Base-by-base conservation (phyloP, 139 green algal genomes). In the Chlamydomonas incerta region DNA sequence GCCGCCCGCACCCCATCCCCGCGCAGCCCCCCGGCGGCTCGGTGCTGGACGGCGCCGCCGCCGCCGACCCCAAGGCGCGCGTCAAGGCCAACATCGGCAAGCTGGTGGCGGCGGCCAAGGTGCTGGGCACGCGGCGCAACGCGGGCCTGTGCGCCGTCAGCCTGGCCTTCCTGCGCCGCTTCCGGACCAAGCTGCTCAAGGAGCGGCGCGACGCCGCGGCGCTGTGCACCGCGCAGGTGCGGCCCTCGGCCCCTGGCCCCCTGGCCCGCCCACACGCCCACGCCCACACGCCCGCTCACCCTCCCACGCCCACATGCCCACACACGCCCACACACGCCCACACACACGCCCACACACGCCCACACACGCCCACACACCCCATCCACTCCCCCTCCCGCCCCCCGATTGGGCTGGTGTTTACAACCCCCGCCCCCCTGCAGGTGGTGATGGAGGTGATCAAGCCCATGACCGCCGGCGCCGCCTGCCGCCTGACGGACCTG, bases 161-260 rank as follows among this genome's bases (percentile, higher is more conserved):
- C 18, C 79, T 85, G 47, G 65, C 79, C 65, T 85, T 85, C 63
- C 66, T 85, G 66, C 79, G 79, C 66, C 79, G 79, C 79, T 85
- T 85, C 79, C n/a, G 79, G 58, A 21, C 79, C 20, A 28, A 47
- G 29, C 63, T 85, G 63, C 28, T 85, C 33, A 18, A 35, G 66
- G 66, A 85, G n/a, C 23, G 79, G 0, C 14, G 6, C 47, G 79
- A 85, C 34, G 79, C 79, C 10, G 65, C 65, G 28, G 26, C 31
- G 35, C 67, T 85, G 65, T 46, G 47, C n/a, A 85, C 79, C 31
- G 68, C 65, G 46, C n/a, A 52, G 79, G 77, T 84, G 41, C 46
- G 77, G n/a, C n/a, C n/a, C n/a, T n/a, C n/a, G n/a, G n/a, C n/a
- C n/a, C n/a, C n/a, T n/a, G n/a, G n/a, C n/a, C n/a, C n/a, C n/a